A percentile compares a stretch with the other conserved stretches of the same genome.
Evolutionary conservation across 2,329 filamentous ascomycete species (phyloP).

Genomic region (Exophiala sp.): DNA sequence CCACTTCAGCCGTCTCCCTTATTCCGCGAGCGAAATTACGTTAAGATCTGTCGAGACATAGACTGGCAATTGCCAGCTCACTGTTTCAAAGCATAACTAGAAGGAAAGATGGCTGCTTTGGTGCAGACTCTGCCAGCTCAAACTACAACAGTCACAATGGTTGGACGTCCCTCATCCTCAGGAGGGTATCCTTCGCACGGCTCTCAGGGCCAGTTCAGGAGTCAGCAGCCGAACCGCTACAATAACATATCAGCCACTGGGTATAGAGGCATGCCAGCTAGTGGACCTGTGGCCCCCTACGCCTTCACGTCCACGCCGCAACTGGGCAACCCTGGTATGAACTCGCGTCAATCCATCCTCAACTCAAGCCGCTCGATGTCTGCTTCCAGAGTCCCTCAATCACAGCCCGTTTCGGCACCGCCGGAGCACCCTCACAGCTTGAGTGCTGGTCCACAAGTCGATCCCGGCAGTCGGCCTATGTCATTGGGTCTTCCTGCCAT

Average conservation of each 20-base stretch:
- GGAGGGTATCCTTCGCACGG: slow-evolving; percentile 47
- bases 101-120: slow-evolving; percentile 68
- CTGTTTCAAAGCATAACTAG: slow-evolving; percentile 3
- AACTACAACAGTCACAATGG: slow-evolving; percentile 68
- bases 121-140: slow-evolving; percentile 76
- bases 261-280: slow-evolving; percentile 51
- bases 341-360: slow-evolving; percentile 10
- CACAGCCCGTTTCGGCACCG: slow-evolving; percentile 8
- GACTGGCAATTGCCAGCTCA: slow-evolving; percentile 1
- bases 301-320: slow-evolving; percentile 68
- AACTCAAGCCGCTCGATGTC: slow-evolving; percentile 42
- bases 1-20: slow-evolving; percentile 10
- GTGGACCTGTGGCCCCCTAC: slow-evolving; percentile 66
- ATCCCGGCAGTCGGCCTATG: slow-evolving; percentile 19
- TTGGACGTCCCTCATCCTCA: slow-evolving; percentile 62
- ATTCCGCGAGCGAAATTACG: slow-evolving; percentile 2
- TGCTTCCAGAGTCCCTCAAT: slow-evolving; percentile 44
- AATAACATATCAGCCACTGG: slow-evolving; percentile 37
- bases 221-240: slow-evolving; percentile 44
- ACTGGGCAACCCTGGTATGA: slow-evolving; percentile 44
- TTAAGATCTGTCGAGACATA: slow-evolving; percentile 8
- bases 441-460: slow-evolving; percentile 14
- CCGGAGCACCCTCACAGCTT: slow-evolving; percentile 15
- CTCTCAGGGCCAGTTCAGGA: slow-evolving; percentile 35
- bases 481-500: slow-evolving; percentile 19